phyloP scores from a whole-genome alignment of 78 protist species.

The Dictyostelium firmibasis region DNA sequence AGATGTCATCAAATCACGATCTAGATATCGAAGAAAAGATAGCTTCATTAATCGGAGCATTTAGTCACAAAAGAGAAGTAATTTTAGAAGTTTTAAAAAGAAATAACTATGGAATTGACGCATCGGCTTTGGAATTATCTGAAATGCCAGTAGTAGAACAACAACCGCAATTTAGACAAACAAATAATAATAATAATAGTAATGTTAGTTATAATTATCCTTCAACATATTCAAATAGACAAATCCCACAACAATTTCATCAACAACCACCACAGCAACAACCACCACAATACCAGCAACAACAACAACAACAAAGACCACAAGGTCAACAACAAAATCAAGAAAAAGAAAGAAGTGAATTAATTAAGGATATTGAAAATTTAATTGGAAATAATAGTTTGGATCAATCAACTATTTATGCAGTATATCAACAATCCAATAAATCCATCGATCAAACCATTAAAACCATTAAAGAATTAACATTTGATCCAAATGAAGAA shows the following conservation, averaged over 20 bases:
- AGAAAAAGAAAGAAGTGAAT: not conserved
- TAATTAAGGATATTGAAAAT: slow-evolving; percentile 8
- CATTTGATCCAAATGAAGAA: slow-evolving; percentile 24
- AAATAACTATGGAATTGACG: slow-evolving; percentile 45
- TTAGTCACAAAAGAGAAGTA: slow-evolving; percentile 19
- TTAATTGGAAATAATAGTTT: slow-evolving; percentile 13
- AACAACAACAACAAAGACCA: not conserved
- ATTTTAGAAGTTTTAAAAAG: slow-evolving; percentile 37
- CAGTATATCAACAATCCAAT: not conserved
- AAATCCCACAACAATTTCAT: not conserved
- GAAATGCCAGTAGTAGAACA: not conserved
- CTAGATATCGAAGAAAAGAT: slow-evolving; percentile 19
- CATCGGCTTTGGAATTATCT: slow-evolving; percentile 45
- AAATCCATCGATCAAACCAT: slow-evolving; percentile 31
- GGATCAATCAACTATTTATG: slow-evolving; percentile 52
- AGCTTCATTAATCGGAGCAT: slow-evolving; percentile 2
- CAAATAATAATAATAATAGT: not conserved
- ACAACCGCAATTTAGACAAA: not conserved
- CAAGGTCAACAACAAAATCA: not conserved
- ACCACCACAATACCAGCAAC: slow-evolving; percentile 5
- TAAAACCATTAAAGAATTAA: not conserved
- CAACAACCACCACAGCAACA: slow-evolving; percentile 5
- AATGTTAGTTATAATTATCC: too few relatives aligned
- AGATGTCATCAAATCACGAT: slow-evolving; percentile 5
- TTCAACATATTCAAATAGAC: not conserved